Conservation (phyloP, 306 rosid species). For the Biancaea sappan region DNA sequence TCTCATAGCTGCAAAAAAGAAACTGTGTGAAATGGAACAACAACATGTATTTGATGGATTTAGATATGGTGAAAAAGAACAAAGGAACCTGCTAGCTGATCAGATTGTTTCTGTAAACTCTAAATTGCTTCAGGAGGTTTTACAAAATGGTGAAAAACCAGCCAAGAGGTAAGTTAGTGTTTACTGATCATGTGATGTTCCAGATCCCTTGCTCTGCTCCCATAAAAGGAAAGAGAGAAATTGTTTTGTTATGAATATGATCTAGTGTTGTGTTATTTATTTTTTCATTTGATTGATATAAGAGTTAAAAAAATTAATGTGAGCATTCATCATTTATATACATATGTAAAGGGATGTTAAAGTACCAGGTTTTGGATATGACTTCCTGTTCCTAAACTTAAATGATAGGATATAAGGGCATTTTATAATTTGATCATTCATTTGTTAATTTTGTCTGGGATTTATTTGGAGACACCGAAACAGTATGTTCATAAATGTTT, state of each 20-base stretch:
- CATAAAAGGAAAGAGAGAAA: neutral
- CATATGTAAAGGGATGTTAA: neutral
- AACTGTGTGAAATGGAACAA: slow-evolving; percentile 82
- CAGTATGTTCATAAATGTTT: neutral
- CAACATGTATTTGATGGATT: slow-evolving; percentile 80
- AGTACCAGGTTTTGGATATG: neutral
- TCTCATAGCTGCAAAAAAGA: slow-evolving; percentile 90
- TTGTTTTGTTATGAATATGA: slow-evolving; percentile 2
- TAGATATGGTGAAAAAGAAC: slow-evolving; percentile 76
- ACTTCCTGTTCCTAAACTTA: slow-evolving; percentile 18
- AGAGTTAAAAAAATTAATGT: neutral
- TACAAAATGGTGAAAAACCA: slow-evolving; percentile 54
- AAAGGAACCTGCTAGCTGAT: slow-evolving; percentile 77
- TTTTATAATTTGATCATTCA: slow-evolving; percentile 11
- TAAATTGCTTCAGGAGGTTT: slow-evolving; percentile 64
- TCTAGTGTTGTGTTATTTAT: neutral
- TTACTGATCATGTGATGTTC: slow-evolving; percentile 20
- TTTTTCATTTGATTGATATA: slow-evolving; percentile 25
- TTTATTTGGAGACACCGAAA: neutral
- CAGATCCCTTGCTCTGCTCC: neutral
- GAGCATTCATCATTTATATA: neutral
- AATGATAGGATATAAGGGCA: slow-evolving; percentile 2
- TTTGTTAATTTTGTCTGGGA: slow-evolving; percentile 1
- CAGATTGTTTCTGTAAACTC: slow-evolving; percentile 80
- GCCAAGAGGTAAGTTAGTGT: slow-evolving; percentile 59